These are phyloP conservation scores for Chalciporus sp. DNA, from an alignment of 1,284 basidiomycete species.

Conservation along the genomic window DNA sequence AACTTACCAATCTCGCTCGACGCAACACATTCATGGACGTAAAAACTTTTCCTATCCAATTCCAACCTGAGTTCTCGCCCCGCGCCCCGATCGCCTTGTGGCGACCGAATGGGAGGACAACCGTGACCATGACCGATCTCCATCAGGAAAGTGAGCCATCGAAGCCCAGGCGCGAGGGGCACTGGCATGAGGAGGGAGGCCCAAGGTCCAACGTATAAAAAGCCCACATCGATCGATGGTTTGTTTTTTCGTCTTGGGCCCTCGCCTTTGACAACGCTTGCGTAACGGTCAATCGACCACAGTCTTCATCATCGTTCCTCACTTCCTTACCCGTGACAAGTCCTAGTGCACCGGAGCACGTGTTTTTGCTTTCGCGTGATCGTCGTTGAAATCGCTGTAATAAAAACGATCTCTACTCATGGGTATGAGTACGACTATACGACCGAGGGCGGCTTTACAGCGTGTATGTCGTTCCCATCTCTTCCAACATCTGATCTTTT, in stretches of 20 bases:
- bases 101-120: slow-evolving; percentile 1
- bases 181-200: background rate
- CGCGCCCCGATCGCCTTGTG: slow-evolving; percentile 25
- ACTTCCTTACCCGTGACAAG: too few relatives aligned
- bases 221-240: background rate
- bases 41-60: slow-evolving; percentile 5
- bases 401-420: slow-evolving; percentile 6
- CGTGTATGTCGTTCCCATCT: slow-evolving; percentile 11
- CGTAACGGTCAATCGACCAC: background rate
- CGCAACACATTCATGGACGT: slow-evolving; percentile 18
- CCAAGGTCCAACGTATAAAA: slow-evolving; percentile 23
- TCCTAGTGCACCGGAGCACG: too few relatives aligned
- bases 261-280: background rate
- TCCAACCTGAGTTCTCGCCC: slow-evolving; percentile 1
- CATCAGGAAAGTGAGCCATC: background rate
- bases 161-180: background rate
- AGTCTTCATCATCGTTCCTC: too few relatives aligned
- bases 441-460: slow-evolving; percentile 3
- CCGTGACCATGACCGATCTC: background rate
- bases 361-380: background rate
- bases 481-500: background rate
- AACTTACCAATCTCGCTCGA: background rate
- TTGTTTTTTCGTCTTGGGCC: too few relatives aligned
- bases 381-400: too few relatives aligned
- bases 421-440: slow-evolving; percentile 6